Conservation (phyloP, 163 green algal species). For the Scenedesmus sp. region DNA sequence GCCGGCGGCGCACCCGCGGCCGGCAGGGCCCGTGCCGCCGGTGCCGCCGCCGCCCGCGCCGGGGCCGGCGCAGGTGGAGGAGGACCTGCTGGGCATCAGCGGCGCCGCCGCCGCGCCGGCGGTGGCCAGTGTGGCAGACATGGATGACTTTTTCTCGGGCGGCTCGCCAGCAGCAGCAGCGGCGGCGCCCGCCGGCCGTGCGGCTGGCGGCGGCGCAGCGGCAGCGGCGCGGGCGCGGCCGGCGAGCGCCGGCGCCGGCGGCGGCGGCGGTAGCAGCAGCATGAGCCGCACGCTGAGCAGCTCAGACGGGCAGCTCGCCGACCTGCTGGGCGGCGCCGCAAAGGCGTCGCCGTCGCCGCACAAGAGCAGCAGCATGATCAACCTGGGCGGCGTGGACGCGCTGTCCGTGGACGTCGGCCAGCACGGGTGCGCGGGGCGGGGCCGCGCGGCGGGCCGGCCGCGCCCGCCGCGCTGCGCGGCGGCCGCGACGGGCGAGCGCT, state of each 20-base stretch:
- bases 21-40: not conserved
- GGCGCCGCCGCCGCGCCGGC: conserved; percentile 2
- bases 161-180: conserved; percentile 10
- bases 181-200: not conserved
- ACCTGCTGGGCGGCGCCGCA: conserved; percentile 29
- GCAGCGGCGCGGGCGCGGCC: not conserved
- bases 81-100: conserved; percentile 57
- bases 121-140: conserved; percentile 21
- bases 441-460: not conserved
- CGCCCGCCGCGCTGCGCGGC: not conserved
- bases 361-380: conserved; percentile 37
- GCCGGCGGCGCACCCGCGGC: not conserved
- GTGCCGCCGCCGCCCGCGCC: not conserved
- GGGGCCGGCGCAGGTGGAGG: not conserved
- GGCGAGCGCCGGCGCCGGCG: not conserved
- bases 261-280: not conserved
- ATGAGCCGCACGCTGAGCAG: conserved; percentile 8
- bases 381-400: conserved; percentile 40
- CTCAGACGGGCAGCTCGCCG: conserved; percentile 38
- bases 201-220: conserved; percentile 20
- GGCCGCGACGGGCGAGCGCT: no score
- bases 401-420: conserved; percentile 6
- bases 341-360: not conserved
- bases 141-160: conserved; percentile 52
- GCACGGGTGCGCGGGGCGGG: conserved; percentile 16